These are phyloP conservation scores for Mycosphaerella arachidis DNA, from an alignment of 2,329 filamentous ascomycete genomes.

Conservation along the genomic window DNA sequence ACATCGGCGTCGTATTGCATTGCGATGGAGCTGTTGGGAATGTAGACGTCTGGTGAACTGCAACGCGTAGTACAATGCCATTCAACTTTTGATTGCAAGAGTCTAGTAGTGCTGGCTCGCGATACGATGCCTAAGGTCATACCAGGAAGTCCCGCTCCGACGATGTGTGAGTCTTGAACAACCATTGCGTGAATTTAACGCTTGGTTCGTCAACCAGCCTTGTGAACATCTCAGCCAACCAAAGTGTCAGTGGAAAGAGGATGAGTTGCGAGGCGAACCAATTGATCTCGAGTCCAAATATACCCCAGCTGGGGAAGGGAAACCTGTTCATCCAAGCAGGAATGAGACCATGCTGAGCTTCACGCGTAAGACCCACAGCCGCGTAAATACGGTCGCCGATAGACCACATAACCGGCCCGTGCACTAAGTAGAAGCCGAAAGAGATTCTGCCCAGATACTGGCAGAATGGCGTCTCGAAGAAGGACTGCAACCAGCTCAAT, in stretches of 20 bases:
- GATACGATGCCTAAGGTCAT: neutral
- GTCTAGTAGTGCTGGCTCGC: neutral
- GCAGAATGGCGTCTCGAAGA: conserved; percentile 55
- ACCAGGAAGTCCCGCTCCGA: neutral
- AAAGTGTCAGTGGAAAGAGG: conserved; percentile 50
- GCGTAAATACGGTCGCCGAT: conserved; percentile 53
- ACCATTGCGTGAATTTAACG: conserved; percentile 55
- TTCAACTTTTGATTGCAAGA: neutral
- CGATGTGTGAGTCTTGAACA: neutral
- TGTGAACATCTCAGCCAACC: conserved; percentile 55
- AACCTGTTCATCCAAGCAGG: conserved; percentile 15
- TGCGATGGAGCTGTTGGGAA: neutral
- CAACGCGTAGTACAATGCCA: neutral
- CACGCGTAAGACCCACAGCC: conserved; percentile 36
- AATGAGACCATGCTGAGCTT: conserved; percentile 7
- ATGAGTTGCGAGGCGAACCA: conserved; percentile 53
- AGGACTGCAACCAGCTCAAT: conserved; percentile 49
- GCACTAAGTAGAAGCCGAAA: conserved; percentile 59
- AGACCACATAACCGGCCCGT: conserved; percentile 57
- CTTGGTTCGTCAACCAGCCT: conserved; percentile 53
- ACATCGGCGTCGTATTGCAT: neutral
- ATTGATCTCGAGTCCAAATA: conserved; percentile 51
- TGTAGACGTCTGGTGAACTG: neutral
- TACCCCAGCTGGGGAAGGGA: conserved; percentile 49
- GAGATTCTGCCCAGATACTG: conserved; percentile 61